Percentiles rank a stretch among this genome's conserved stretches.
These are phyloP conservation scores for Coemansia sp. DNA, from an alignment of 192 early-diverging fungal genomes.

Conservation along the genomic window DNA sequence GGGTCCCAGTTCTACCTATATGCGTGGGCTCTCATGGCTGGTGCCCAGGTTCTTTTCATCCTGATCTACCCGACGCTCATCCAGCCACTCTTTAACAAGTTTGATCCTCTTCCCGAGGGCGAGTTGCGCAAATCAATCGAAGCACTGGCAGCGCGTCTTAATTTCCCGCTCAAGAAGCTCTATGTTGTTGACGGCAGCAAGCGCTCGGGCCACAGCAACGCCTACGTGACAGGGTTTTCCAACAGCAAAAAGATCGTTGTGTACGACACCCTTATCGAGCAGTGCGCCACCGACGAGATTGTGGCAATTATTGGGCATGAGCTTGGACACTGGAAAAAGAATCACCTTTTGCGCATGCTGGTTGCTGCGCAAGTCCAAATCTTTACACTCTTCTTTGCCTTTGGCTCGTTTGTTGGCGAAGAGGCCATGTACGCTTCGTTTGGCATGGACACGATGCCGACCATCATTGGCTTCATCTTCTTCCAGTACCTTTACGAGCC, in stretches of 20 bases:
- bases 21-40: conserved; percentile 85
- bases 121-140: conserved; percentile 79
- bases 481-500: conserved; percentile 88
- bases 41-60: conserved; percentile 70
- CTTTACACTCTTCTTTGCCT: conserved; percentile 74
- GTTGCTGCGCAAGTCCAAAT: conserved; percentile 71
- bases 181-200: conserved; percentile 96
- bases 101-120: conserved; percentile 81
- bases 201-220: conserved; percentile 89
- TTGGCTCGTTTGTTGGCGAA: conserved; percentile 75
- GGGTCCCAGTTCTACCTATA: conserved; percentile 88
- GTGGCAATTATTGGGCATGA: conserved; percentile 95
- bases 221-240: conserved; percentile 95
- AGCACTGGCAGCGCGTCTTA: conserved; percentile 72
- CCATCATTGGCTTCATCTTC: conserved; percentile 86
- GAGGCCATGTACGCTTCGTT: conserved; percentile 79
- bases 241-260: conserved; percentile 97
- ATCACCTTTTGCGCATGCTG: conserved; percentile 80
- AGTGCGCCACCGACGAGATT: conserved; percentile 81
- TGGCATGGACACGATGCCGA: conserved; percentile 76
- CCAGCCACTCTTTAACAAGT: conserved; percentile 98
- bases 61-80: conserved; percentile 92
- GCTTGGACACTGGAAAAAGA: conserved; percentile 91
- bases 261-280: conserved; percentile 89
- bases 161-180: conserved; percentile 91